A percentile compares a stretch with the other conserved stretches of the same genome.
These are phyloP conservation scores for Candida loeiensis DNA, from an alignment of 805 yeast genomes.

Conservation along the genomic window DNA sequence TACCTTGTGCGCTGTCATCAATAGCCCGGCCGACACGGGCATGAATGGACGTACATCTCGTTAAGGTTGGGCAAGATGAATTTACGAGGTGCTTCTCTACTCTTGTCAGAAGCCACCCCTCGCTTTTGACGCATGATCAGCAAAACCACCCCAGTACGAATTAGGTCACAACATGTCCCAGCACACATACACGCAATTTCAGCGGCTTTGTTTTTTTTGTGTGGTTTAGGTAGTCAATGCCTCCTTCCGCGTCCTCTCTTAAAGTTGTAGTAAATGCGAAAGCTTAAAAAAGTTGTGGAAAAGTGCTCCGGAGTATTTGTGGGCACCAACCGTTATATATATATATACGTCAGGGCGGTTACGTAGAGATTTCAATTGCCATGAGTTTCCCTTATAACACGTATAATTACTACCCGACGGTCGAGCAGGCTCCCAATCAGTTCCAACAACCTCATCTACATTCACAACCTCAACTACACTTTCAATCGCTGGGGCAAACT, in stretches of 20 bases:
- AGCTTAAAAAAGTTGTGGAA: slow-evolving; percentile 2
- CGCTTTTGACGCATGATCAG: neutral
- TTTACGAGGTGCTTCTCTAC: too few relatives aligned
- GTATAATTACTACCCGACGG: slow-evolving; percentile 6
- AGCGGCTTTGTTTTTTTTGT: neutral
- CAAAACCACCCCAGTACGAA: neutral
- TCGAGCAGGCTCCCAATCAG: slow-evolving; percentile 8
- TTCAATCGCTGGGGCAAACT: slow-evolving; percentile 4
- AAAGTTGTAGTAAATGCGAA: slow-evolving; percentile 3
- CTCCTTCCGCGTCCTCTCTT: slow-evolving; percentile 3
- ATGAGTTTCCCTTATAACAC: slow-evolving; percentile 8
- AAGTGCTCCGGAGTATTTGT: neutral
- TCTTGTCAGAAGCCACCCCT: neutral
- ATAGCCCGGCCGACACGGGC: neutral
- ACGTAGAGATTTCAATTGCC: slow-evolving; percentile 1
- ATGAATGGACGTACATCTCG: neutral
- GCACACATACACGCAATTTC: slow-evolving; percentile 1
- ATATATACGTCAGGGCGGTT: neutral
- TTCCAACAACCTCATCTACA: slow-evolving; percentile 6
- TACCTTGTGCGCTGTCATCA: neutral
- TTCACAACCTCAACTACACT: slow-evolving; percentile 4
- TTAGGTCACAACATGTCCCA: too few relatives aligned
- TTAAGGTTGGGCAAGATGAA: too few relatives aligned
- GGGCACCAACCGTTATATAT: neutral
- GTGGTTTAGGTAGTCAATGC: neutral